Percentiles rank a stretch among this genome's conserved stretches.
Evolutionary conservation across 1,284 basidiomycete species (phyloP).

Genomic region (Ganoderma lingzhi): DNA sequence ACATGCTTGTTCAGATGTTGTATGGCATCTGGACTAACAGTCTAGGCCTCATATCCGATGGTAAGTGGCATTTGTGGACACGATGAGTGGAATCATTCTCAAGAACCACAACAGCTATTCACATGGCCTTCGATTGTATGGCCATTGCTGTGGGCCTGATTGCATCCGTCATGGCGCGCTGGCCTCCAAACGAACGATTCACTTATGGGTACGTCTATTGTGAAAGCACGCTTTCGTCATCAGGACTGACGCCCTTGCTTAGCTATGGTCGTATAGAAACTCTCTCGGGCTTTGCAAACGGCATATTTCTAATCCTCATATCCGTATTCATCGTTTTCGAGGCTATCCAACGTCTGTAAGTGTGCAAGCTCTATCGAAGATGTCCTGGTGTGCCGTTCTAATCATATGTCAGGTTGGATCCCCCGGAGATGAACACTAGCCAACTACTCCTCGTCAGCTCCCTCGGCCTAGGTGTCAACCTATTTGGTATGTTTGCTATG

Average conservation of each 20-base stretch:
- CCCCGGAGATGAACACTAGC: constrained; percentile 97
- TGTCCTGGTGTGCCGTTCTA: neutral
- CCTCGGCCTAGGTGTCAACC: constrained; percentile 91
- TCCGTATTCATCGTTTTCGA: constrained; percentile 99
- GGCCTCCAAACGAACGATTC: constrained; percentile 94
- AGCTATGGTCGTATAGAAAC: constrained; percentile 99
- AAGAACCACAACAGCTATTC: constrained; percentile 75
- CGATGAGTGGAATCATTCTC: neutral
- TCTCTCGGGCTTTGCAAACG: constrained; percentile 97
- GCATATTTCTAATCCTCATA: constrained; percentile 95
- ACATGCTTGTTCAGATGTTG: constrained; percentile 95
- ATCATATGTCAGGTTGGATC: constrained; percentile 72
- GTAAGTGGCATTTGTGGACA: constrained; percentile 53
- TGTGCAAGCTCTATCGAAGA: constrained; percentile 21
- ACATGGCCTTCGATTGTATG: constrained; percentile 99
- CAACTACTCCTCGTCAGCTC: constrained; percentile 92
- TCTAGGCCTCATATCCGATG: constrained; percentile 95
- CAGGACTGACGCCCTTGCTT: constrained; percentile 10
- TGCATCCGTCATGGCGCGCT: constrained; percentile 97
- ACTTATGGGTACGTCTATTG: constrained; percentile 83
- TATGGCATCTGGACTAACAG: constrained; percentile 99
- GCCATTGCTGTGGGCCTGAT: constrained; percentile 96
- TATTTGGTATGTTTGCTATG: constrained; percentile 99
- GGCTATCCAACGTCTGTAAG: constrained; percentile 93
- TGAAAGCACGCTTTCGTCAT: neutral